Evolutionary conservation across 2,329 filamentous ascomycete species (phyloP), one percentile per base, ranked within the genome.

Genomic region (Pyrenochaeta sp.): DNA sequence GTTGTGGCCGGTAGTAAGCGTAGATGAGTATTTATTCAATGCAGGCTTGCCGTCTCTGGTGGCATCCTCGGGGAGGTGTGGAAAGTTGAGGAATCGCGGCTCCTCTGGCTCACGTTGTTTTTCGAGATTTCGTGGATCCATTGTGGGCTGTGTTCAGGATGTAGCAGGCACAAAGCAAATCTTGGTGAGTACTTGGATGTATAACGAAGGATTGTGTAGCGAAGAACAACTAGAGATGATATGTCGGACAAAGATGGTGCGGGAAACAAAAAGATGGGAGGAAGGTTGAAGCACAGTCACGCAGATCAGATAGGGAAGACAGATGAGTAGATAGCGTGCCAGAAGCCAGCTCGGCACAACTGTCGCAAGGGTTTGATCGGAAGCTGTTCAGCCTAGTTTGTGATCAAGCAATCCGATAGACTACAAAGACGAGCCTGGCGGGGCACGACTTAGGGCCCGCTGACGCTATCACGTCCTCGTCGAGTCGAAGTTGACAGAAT

Each of bases 21-120:
- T 88, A 15, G 91, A 86, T 4, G 92, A 97, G 85, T 91, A 96
- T 56, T 90, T 87, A 78, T 98, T 98, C 61, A 98, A 80, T 17
- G 83, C 83, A n/a, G 80, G 82, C 60, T 83, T 83, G 46, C 86
- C 87, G 75, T 88, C 81, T 49, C 77, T 81, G 52, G 78, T 81
- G 64, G 75, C 82, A 58, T 81, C 81, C 57, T 81, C 81, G 56
- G 79, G 81, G 17, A 83, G 79, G 64, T 82, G 80, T 45, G 81
- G 81, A 66, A 88, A 88, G 57, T 82, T 76, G 57, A 88, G 79
- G 63, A 85, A 87, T 43, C 75, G 73, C 6, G 74, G 73, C 56
- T 76, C 73, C 54, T 75, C 74, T 14, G 72, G 71, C 56, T 76
- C 56, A 10, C 58, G 58, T 52, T 75, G 67, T 58, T 76, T 74